These are phyloP conservation scores for Leptographium lundbergii DNA, from an alignment of 2,329 filamentous ascomycete genomes.

Conservation along the genomic window DNA sequence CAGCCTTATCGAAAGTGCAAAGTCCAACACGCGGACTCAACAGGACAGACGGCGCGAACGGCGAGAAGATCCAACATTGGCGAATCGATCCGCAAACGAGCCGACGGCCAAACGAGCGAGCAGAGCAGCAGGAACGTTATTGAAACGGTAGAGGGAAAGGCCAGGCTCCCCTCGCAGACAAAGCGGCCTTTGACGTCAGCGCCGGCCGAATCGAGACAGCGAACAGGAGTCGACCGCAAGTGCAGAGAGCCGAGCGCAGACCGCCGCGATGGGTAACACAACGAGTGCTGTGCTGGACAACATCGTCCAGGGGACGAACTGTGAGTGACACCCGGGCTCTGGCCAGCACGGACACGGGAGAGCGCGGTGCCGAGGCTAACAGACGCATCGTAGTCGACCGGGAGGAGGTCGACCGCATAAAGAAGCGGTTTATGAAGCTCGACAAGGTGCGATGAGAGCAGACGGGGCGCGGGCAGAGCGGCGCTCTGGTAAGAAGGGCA, in stretches of 20 bases:
- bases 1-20: neutral
- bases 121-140: neutral
- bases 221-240: neutral
- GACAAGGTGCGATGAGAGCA: conserved; percentile 84
- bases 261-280: conserved; percentile 49
- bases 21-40: neutral
- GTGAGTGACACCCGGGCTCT: conserved; percentile 31
- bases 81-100: neutral
- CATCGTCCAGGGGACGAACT: conserved; percentile 94
- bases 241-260: neutral
- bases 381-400: conserved; percentile 62
- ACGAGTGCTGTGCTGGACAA: conserved; percentile 74
- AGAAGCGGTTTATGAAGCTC: conserved; percentile 98
- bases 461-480: too few relatives aligned
- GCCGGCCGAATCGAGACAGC: neutral
- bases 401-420: conserved; percentile 89
- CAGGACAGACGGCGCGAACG: neutral
- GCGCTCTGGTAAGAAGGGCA: too few relatives aligned
- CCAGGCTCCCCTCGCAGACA: neutral
- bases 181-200: neutral
- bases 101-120: neutral
- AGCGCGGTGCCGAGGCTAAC: neutral
- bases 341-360: neutral
- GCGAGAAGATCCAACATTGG: neutral
- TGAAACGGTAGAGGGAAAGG: neutral